Evolutionary conservation across 129 eudicot species (phyloP).

Genomic region (Daucus carota): DH1_v3.0 NC_030389.2:45082001-45082500

Average conservation of each 20-base stretch:
- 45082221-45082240: background rate
- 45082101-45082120: conserved; percentile 77
- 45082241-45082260: background rate
- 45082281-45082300: conserved; percentile 89
- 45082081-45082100: conserved; percentile 82
- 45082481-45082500: conserved; percentile 70
- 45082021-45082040: background rate
- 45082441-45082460: conserved; percentile 65
- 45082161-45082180: background rate
- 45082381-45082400: background rate
- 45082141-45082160: conserved; percentile 48
- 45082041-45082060: conserved; percentile 17
- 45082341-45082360: background rate
- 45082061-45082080: conserved; percentile 80
- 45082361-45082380: background rate
- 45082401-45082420: background rate
- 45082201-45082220: background rate
- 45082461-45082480: conserved; percentile 59
- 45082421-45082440: conserved; percentile 67
- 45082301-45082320: conserved; percentile 70
- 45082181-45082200: background rate
- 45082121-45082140: conserved; percentile 64
- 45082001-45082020: background rate
- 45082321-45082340: conserved; percentile 83
- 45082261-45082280: conserved; percentile 47